phyloP scores from a whole-genome alignment of 2,329 filamentous ascomycete species.

The Fusarium circinatum region DNA sequence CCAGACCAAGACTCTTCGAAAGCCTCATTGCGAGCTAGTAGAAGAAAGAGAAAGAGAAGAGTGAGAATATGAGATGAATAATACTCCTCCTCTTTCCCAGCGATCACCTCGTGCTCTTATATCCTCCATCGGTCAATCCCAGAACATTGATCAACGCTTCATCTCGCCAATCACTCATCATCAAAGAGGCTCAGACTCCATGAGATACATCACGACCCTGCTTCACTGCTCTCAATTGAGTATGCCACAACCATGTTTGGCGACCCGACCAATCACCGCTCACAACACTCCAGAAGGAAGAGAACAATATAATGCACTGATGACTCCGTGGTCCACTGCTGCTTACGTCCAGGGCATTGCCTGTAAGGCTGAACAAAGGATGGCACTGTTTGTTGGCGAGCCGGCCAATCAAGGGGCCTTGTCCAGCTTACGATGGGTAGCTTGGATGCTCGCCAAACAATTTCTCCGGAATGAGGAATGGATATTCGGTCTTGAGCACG shows the following conservation, averaged over 20 bases:
- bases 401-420: background rate
- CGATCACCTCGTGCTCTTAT: background rate
- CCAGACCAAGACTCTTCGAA: background rate
- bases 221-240: background rate
- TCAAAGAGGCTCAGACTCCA: slow-evolving; percentile 4
- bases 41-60: background rate
- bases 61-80: background rate
- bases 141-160: background rate
- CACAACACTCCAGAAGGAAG: background rate
- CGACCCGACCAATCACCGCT: slow-evolving; percentile 5
- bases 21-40: background rate
- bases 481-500: background rate
- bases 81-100: background rate
- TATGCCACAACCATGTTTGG: background rate
- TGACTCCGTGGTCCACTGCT: background rate
- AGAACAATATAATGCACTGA: background rate
- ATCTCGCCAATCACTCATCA: background rate
- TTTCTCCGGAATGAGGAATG: background rate
- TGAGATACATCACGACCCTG: background rate
- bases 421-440: background rate
- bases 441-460: background rate
- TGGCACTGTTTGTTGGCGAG: background rate
- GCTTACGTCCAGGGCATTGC: background rate
- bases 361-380: slow-evolving; percentile 6
- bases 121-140: background rate